phyloP scores from a whole-genome alignment of 2,329 filamentous ascomycete species.

The Parastagonospora nodorum region DNA sequence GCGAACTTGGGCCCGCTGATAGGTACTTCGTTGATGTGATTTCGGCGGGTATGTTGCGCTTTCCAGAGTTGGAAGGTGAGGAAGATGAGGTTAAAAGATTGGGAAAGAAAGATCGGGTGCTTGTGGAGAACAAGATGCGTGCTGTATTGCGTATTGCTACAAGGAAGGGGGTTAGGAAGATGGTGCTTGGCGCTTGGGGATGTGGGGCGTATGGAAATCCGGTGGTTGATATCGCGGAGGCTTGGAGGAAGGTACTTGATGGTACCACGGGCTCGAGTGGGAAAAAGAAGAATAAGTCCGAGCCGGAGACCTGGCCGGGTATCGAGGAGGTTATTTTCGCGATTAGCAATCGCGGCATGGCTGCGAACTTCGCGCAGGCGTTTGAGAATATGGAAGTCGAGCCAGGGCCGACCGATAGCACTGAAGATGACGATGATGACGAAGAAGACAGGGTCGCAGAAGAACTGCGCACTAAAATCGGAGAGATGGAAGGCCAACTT shows the following conservation, averaged over 20 bases:
- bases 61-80: slow-evolving; percentile 56
- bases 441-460: slow-evolving; percentile 27
- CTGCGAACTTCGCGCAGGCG: slow-evolving; percentile 56
- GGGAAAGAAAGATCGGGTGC: slow-evolving; percentile 55
- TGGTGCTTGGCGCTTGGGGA: slow-evolving; percentile 69
- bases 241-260: slow-evolving; percentile 54
- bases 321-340: slow-evolving; percentile 64
- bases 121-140: slow-evolving; percentile 61
- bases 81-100: slow-evolving; percentile 45
- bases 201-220: slow-evolving; percentile 69
- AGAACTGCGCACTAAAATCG: slow-evolving; percentile 42
- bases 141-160: slow-evolving; percentile 60
- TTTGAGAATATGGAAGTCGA: slow-evolving; percentile 50
- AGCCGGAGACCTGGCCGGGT: slow-evolving; percentile 47
- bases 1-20: slow-evolving; percentile 52
- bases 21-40: slow-evolving; percentile 65
- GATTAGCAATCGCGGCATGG: slow-evolving; percentile 59
- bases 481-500: slow-evolving; percentile 43
- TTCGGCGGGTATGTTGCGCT: slow-evolving; percentile 62
- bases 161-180: slow-evolving; percentile 49
- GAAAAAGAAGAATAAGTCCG: slow-evolving; percentile 28
- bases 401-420: slow-evolving; percentile 49
- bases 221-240: slow-evolving; percentile 60
- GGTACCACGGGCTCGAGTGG: slow-evolving; percentile 20
- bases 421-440: slow-evolving; percentile 37